phyloP scores from a whole-genome alignment of 2,329 filamentous ascomycete genomes.

The Calonectria pseudoreteaudii region DNA sequence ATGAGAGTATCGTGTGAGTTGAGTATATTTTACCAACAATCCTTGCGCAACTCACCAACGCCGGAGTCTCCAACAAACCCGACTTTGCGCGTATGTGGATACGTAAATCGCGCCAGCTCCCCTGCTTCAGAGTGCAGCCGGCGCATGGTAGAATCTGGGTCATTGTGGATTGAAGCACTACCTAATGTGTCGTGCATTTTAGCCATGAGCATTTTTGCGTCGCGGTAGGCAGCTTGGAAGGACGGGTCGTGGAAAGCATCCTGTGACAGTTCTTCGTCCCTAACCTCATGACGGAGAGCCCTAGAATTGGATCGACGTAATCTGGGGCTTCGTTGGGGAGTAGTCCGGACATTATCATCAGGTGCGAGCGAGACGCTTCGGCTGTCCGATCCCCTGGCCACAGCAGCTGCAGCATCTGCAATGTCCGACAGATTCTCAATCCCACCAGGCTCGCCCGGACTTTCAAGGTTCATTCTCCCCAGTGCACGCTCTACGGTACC shows the following conservation, averaged over 20 bases:
- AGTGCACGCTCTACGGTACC: slow-evolving; percentile 12
- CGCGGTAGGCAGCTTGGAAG: slow-evolving; percentile 49
- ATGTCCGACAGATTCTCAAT: slow-evolving; percentile 2
- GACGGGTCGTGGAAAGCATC: slow-evolving; percentile 51
- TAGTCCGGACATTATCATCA: slow-evolving; percentile 3
- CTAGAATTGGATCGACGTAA: slow-evolving; percentile 27
- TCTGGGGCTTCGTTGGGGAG: slow-evolving; percentile 15
- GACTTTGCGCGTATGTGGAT: slow-evolving; percentile 54
- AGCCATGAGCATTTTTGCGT: slow-evolving; percentile 49
- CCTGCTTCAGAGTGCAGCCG: slow-evolving; percentile 48
- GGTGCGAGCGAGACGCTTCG: slow-evolving; percentile 25
- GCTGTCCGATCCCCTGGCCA: slow-evolving; percentile 20
- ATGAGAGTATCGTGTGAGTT: background rate
- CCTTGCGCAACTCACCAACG: slow-evolving; percentile 47
- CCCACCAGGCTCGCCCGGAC: slow-evolving; percentile 12
- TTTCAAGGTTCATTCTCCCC: slow-evolving; percentile 21
- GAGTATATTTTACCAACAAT: too few relatives aligned
- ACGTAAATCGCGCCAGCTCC: slow-evolving; percentile 51
- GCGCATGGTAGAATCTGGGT: slow-evolving; percentile 53
- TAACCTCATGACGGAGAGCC: slow-evolving; percentile 34
- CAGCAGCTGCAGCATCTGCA: slow-evolving; percentile 17
- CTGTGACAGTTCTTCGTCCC: slow-evolving; percentile 48
- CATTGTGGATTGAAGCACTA: slow-evolving; percentile 48
- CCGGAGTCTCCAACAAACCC: slow-evolving; percentile 63
- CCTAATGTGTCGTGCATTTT: slow-evolving; percentile 48